Evolutionary conservation across 768 basidiomycete genomes (phyloP).

Genomic region (Xerocomus brunneocitrinus): DNA sequence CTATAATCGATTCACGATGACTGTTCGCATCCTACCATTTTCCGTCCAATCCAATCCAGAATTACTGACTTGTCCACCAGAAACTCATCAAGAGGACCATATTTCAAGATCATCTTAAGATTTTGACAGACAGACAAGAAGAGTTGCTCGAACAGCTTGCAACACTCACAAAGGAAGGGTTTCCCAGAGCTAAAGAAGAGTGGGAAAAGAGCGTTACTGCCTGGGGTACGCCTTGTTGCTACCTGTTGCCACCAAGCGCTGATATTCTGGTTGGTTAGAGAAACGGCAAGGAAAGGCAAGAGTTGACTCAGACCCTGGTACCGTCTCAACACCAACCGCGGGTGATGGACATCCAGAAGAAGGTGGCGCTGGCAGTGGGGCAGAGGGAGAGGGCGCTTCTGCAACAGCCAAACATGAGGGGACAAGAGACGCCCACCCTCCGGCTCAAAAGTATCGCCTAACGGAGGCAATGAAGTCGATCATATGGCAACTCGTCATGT

Average conservation of each 20-base stretch:
- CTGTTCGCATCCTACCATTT: slow-evolving; percentile 39
- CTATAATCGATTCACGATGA: slow-evolving; percentile 95
- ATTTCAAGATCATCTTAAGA: slow-evolving; percentile 63
- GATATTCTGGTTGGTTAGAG: slow-evolving; percentile 29
- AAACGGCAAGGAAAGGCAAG: slow-evolving; percentile 55
- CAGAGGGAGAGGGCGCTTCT: slow-evolving; percentile 22
- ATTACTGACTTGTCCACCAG: slow-evolving; percentile 35
- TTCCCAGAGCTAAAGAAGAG: slow-evolving; percentile 66
- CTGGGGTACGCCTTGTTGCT: slow-evolving; percentile 52
- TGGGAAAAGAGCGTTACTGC: slow-evolving; percentile 64
- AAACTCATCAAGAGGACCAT: slow-evolving; percentile 94
- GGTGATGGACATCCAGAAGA: slow-evolving; percentile 31
- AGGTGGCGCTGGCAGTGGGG: slow-evolving; percentile 23
- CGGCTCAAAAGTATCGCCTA: slow-evolving; percentile 71
- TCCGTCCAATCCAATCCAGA: background rate
- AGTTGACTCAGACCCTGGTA: slow-evolving; percentile 30
- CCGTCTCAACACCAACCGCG: slow-evolving; percentile 27
- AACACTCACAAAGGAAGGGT: slow-evolving; percentile 58
- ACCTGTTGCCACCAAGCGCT: background rate
- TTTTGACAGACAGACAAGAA: slow-evolving; percentile 66
- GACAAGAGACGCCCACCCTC: slow-evolving; percentile 50
- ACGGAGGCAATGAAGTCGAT: slow-evolving; percentile 76
- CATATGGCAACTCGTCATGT: slow-evolving; percentile 74
- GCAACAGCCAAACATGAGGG: slow-evolving; percentile 25
- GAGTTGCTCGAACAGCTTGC: slow-evolving; percentile 60